Evolutionary conservation across 331 rosid genomes (phyloP).

Genomic region (Telfairia occidentalis): DNA sequence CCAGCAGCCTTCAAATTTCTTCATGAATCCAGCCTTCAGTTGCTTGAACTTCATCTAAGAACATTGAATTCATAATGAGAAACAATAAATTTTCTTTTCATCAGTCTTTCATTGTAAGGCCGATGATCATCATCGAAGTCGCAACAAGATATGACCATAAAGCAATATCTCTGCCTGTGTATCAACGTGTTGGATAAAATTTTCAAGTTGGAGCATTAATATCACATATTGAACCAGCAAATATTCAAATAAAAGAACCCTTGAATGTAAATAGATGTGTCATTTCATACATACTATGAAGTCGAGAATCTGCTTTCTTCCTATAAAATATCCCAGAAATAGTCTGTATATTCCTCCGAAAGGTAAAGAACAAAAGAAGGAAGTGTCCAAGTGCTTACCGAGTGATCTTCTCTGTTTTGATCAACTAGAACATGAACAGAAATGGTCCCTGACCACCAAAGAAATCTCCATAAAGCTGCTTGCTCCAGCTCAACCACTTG

Average conservation of each 20-base stretch:
- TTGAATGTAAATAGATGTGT: background rate
- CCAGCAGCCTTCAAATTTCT: constrained; percentile 88
- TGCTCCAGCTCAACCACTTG: constrained; percentile 92
- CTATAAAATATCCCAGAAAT: background rate
- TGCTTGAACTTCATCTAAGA: constrained; percentile 87
- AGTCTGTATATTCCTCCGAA: background rate
- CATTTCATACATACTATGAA: background rate
- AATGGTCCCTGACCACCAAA: constrained; percentile 98
- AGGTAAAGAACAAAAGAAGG: background rate
- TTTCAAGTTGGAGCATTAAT: background rate
- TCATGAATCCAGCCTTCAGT: constrained; percentile 85
- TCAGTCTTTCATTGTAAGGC: constrained; percentile 2
- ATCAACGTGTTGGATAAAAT: background rate
- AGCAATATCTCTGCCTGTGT: background rate
- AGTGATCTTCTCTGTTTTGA: constrained; percentile 74
- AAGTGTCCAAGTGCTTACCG: constrained; percentile 41
- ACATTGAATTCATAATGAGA: constrained; percentile 4
- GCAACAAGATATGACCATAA: background rate
- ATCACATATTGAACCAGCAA: background rate
- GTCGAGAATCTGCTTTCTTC: background rate
- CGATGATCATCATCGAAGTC: background rate
- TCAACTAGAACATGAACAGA: constrained; percentile 83
- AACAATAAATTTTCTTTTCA: background rate
- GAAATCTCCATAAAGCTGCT: constrained; percentile 96
- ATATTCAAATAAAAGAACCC: background rate